Evolutionary conservation across 345 rosid species (phyloP).

Genomic region (Linum trigynum): DNA sequence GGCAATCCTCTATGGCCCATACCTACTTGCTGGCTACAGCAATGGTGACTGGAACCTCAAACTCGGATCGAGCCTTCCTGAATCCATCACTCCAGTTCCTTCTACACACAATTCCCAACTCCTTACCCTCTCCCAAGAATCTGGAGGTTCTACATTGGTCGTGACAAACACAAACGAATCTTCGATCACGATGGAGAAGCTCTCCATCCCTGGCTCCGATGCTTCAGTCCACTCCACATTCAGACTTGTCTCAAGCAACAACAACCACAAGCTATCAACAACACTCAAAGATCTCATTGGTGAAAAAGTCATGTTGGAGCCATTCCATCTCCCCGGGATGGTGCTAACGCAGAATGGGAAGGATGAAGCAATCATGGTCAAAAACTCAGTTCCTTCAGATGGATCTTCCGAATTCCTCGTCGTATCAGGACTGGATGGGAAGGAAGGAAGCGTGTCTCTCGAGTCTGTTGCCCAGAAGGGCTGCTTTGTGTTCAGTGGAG

Average conservation of each 20-base stretch:
- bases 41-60: conserved; percentile 61
- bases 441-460: conserved; percentile 43
- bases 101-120: conserved; percentile 38
- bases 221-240: conserved; percentile 55
- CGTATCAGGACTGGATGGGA: conserved; percentile 61
- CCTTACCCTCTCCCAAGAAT: conserved; percentile 53
- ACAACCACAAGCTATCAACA: conserved; percentile 10
- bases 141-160: conserved; percentile 36
- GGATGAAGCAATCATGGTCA: conserved; percentile 27
- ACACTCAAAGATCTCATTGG: conserved; percentile 33
- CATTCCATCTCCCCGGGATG: conserved; percentile 77
- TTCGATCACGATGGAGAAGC: conserved; percentile 51
- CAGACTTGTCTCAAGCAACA: conserved; percentile 36
- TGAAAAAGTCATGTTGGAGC: conserved; percentile 53
- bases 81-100: conserved; percentile 59
- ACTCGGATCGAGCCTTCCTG: conserved; percentile 32
- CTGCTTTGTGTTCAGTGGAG: conserved; percentile 51
- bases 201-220: conserved; percentile 49
- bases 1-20: conserved; percentile 86
- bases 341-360: conserved; percentile 33
- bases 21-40: conserved; percentile 64
- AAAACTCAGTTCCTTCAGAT: conserved; percentile 19
- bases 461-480: conserved; percentile 39
- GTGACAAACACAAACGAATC: conserved; percentile 50
- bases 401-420: conserved; percentile 39